Conservation (phyloP, 176 grass and related monocot genomes). For the Dendrocalamus sinicus region DNA sequence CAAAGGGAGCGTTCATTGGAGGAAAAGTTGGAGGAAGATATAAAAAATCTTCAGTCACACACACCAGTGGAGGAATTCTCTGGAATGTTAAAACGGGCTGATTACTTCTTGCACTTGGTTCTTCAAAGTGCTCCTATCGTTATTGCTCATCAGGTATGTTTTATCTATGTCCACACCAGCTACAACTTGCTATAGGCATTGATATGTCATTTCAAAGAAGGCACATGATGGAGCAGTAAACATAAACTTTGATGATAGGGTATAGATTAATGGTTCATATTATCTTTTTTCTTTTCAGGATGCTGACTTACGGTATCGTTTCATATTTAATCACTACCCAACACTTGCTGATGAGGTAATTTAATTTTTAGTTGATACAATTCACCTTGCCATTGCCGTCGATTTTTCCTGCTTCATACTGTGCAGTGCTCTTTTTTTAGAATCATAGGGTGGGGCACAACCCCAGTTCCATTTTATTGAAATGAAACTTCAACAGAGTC, state of each 20-base stretch:
- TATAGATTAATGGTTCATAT: constrained; percentile 25
- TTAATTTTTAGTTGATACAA: not conserved
- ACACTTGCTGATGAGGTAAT: constrained; percentile 91
- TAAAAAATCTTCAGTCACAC: constrained; percentile 69
- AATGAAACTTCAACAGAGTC: too few relatives aligned
- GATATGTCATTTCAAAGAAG: constrained; percentile 11
- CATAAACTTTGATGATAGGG: not conserved
- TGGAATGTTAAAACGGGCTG: constrained; percentile 75
- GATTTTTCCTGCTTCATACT: constrained; percentile 36
- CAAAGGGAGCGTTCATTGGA: constrained; percentile 67
- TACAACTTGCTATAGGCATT: constrained; percentile 28
- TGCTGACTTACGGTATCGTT: constrained; percentile 81
- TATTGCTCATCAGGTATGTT: constrained; percentile 88
- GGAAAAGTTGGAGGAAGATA: constrained; percentile 66
- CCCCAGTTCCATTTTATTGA: too few relatives aligned
- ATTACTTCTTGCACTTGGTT: constrained; percentile 98
- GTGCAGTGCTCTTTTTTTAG: not conserved
- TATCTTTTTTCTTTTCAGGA: constrained; percentile 63
- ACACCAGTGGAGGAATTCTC: constrained; percentile 83
- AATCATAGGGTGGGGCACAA: too few relatives aligned
- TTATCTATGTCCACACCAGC: constrained; percentile 23
- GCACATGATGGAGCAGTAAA: not conserved
- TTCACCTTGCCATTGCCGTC: not conserved
- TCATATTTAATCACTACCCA: constrained; percentile 98
- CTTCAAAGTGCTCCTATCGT: constrained; percentile 91